Evolutionary conservation across 164 flowering plant genomes (phyloP).

Genomic region (Platanus orientalis): DNA sequence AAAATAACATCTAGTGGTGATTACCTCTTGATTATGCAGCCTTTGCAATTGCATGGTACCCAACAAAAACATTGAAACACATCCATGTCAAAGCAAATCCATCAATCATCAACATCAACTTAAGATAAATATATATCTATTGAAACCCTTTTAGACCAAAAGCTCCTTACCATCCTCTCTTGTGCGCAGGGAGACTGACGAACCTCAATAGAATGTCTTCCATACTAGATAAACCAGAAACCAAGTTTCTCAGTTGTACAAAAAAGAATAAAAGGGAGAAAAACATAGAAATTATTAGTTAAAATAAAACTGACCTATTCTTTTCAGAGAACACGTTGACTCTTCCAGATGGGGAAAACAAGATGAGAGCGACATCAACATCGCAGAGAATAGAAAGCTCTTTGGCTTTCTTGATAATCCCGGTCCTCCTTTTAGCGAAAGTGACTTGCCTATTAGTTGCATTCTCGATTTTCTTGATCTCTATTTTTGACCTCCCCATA

Average conservation of each 20-base stretch:
- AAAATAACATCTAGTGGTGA: too few species aligned
- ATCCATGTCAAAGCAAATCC: neutral
- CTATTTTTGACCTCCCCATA: slow-evolving; percentile 54
- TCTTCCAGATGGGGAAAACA: slow-evolving; percentile 57
- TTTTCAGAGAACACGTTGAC: slow-evolving; percentile 43
- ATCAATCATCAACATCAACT: neutral
- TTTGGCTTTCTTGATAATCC: slow-evolving; percentile 56
- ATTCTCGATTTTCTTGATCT: slow-evolving; percentile 59
- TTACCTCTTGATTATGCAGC: slow-evolving; percentile 46
- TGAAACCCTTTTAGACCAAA: neutral
- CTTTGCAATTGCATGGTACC: slow-evolving; percentile 17
- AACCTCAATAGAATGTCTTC: slow-evolving; percentile 33
- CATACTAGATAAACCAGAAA: slow-evolving; percentile 16
- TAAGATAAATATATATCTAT: neutral
- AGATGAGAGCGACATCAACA: slow-evolving; percentile 51
- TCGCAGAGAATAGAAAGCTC: slow-evolving; percentile 59
- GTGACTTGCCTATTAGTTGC: slow-evolving; percentile 61
- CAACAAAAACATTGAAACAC: neutral
- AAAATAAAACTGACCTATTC: slow-evolving; percentile 28
- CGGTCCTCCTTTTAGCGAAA: slow-evolving; percentile 55
- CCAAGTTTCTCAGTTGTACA: neutral
- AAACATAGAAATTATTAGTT: neutral
- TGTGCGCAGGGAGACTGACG: slow-evolving; percentile 34
- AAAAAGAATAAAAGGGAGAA: neutral
- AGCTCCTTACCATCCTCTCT: slow-evolving; percentile 29